A percentile compares a stretch with the other conserved stretches of the same genome.
These are phyloP conservation scores for Lachnellula hyalina DNA, from an alignment of 2,329 filamentous ascomycete genomes.

Conservation along the genomic window DNA sequence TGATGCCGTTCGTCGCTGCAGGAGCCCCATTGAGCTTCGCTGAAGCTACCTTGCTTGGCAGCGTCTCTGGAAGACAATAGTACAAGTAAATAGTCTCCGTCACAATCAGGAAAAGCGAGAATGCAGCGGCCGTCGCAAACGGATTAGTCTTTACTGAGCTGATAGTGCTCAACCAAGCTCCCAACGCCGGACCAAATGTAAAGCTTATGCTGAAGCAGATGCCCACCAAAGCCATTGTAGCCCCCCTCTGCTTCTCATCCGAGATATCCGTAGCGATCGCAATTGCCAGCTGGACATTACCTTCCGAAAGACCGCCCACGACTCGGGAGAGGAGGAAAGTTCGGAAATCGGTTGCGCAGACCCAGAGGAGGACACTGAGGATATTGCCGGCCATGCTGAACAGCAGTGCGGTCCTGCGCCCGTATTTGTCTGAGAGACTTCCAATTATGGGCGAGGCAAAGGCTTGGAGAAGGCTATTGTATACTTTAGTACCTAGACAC, in stretches of 20 bases:
- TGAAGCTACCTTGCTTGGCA: constrained; percentile 51
- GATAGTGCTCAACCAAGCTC: constrained; percentile 77
- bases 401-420: constrained; percentile 78
- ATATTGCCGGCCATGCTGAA: constrained; percentile 93
- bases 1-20: constrained; percentile 17
- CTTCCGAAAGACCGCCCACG: constrained; percentile 89
- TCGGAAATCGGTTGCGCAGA: constrained; percentile 86
- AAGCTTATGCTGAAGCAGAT: constrained; percentile 97
- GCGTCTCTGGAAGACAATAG: constrained; percentile 77
- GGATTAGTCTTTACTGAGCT: constrained; percentile 79
- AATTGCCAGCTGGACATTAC: constrained; percentile 92
- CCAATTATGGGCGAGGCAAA: constrained; percentile 90
- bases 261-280: constrained; percentile 96
- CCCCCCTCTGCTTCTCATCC: constrained; percentile 74
- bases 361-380: constrained; percentile 88
- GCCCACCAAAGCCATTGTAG: constrained; percentile 94
- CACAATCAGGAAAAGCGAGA: constrained; percentile 79
- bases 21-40: constrained; percentile 22
- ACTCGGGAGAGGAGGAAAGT: constrained; percentile 92
- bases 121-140: constrained; percentile 86
- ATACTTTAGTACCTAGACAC: background rate
- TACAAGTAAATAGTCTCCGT: constrained; percentile 87
- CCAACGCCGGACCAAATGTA: constrained; percentile 89
- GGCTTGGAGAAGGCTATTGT: constrained; percentile 66
- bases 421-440: constrained; percentile 79